These are phyloP conservation scores for Phytophthora sansomeana DNA, from an alignment of 352 stramenopile species.

Conservation along the genomic window DNA sequence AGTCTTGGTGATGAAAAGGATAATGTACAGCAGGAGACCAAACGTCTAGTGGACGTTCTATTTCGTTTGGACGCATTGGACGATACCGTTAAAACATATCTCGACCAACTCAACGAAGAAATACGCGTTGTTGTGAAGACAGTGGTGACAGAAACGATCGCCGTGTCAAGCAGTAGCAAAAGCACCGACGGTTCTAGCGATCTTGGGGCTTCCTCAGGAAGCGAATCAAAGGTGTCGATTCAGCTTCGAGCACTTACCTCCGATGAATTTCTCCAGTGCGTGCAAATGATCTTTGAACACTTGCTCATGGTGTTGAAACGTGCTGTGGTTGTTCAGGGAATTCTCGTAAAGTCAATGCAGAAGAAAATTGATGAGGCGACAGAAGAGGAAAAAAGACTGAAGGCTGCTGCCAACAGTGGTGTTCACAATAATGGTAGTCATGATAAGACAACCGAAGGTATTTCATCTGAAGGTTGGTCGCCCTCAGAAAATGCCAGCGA, in stretches of 20 bases:
- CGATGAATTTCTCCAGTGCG: constrained; percentile 88
- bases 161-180: constrained; percentile 64
- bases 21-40: constrained; percentile 51
- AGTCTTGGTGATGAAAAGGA: constrained; percentile 47
- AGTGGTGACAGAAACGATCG: constrained; percentile 90
- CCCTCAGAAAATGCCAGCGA: constrained; percentile 51
- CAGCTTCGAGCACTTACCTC: constrained; percentile 81
- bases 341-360: constrained; percentile 78
- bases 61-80: constrained; percentile 79
- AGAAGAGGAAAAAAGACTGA: constrained; percentile 44
- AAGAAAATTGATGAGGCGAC: constrained; percentile 66
- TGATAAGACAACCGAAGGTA: constrained; percentile 10
- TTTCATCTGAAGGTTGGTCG: constrained; percentile 42
- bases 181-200: constrained; percentile 32
- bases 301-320: constrained; percentile 84
- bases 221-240: constrained; percentile 85
- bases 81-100: constrained; percentile 79
- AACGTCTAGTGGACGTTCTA: constrained; percentile 69
- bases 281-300: constrained; percentile 92
- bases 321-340: constrained; percentile 77
- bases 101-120: constrained; percentile 85
- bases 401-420: constrained; percentile 18
- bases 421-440: constrained; percentile 18
- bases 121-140: constrained; percentile 90
- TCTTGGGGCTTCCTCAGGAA: constrained; percentile 28